Conservation (phyloP, 2,329 filamentous ascomycete genomes). For the Diplocarpon mali region DNA sequence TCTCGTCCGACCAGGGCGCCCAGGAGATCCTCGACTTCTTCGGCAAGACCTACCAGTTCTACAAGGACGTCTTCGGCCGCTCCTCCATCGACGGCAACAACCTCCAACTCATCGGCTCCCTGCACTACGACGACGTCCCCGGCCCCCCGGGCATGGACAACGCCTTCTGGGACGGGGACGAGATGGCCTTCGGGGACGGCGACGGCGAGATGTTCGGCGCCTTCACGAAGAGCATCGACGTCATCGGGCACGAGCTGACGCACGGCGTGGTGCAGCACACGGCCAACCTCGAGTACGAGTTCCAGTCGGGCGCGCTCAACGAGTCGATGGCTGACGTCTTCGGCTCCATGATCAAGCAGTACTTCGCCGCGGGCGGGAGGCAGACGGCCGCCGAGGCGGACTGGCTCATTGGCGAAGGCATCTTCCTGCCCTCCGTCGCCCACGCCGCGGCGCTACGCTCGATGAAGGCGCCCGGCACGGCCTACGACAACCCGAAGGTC, state of each 20-base stretch:
- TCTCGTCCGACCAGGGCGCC: conserved; percentile 17
- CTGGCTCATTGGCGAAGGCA: conserved; percentile 44
- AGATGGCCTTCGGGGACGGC: conserved; percentile 48
- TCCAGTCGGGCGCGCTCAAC: conserved; percentile 43
- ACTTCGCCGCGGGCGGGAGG: conserved; percentile 32
- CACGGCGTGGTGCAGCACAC: conserved; percentile 43
- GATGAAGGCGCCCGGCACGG: conserved; percentile 43
- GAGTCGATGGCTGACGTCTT: conserved; percentile 47
- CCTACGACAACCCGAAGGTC: conserved; percentile 41
- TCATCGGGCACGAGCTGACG: conserved; percentile 47
- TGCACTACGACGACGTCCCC: conserved; percentile 39
- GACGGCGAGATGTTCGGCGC: conserved; percentile 37
- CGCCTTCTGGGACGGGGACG: conserved; percentile 41
- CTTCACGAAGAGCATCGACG: conserved; percentile 42
- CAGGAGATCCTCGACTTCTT: conserved; percentile 41
- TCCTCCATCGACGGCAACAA: conserved; percentile 41
- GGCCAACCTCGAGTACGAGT: conserved; percentile 38
- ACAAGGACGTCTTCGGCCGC: conserved; percentile 38
- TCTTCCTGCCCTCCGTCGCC: conserved; percentile 36
- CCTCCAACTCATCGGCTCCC: conserved; percentile 38
- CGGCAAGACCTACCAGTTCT: conserved; percentile 39
- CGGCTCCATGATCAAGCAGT: conserved; percentile 47
- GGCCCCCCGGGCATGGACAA: conserved; percentile 36
- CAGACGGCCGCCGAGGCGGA: conserved; percentile 33
- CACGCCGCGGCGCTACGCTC: conserved; percentile 41